Evolutionary conservation across 306 rosid species (phyloP).

Genomic region (Datisca glomerata): DNA sequence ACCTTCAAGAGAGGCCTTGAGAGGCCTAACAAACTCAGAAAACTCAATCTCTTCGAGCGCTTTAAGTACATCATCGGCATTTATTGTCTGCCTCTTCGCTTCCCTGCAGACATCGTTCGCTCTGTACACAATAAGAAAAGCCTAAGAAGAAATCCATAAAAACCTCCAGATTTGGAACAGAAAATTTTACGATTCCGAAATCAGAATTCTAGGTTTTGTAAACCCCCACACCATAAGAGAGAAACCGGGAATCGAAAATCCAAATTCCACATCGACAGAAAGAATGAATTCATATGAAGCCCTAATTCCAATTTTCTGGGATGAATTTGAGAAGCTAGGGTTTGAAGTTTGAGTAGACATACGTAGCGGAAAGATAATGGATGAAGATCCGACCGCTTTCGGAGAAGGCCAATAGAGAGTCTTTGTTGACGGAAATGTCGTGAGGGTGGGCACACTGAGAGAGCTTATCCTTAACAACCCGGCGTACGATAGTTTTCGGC

Average conservation of each 20-base stretch:
- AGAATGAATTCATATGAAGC: too few relatives aligned
- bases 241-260: background rate
- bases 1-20: constrained; percentile 69
- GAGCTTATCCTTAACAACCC: constrained; percentile 86
- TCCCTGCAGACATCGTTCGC: constrained; percentile 92
- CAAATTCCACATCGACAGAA: too few relatives aligned
- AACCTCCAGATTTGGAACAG: background rate
- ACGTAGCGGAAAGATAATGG: constrained; percentile 94
- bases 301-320: too few relatives aligned
- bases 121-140: constrained; percentile 20
- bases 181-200: too few relatives aligned
- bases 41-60: constrained; percentile 89
- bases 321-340: too few relatives aligned
- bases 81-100: constrained; percentile 78
- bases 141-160: background rate
- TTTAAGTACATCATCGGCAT: constrained; percentile 62
- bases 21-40: constrained; percentile 54
- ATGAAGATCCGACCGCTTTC: constrained; percentile 88
- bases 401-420: constrained; percentile 68
- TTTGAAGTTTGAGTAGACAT: background rate
- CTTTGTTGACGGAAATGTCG: constrained; percentile 58
- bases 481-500: constrained; percentile 76
- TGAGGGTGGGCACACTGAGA: constrained; percentile 48
- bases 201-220: too few relatives aligned
- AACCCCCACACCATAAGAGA: background rate